phyloP scores from a whole-genome alignment of 129 eudicot species.

The Helichrysum umbraculigerum region DNA sequence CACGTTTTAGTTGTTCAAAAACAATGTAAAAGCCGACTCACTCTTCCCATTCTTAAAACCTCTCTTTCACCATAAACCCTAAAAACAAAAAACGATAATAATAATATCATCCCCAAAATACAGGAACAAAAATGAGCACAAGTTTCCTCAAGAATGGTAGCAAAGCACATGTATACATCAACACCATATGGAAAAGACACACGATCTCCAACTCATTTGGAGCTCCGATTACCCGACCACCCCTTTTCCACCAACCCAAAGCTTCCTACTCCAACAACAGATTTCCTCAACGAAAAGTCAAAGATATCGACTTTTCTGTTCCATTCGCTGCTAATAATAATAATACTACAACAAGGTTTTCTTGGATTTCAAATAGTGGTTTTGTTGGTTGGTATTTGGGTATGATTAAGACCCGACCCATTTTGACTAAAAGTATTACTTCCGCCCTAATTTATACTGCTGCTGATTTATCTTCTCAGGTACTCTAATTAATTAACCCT shows the following conservation, averaged over 20 bases:
- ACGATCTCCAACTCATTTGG: background rate
- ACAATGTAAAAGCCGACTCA: conserved; percentile 2
- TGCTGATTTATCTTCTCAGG: conserved; percentile 94
- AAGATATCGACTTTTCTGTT: conserved; percentile 31
- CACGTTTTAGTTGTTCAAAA: conserved; percentile 19
- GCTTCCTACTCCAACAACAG: background rate
- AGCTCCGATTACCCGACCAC: conserved; percentile 6
- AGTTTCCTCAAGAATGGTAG: background rate
- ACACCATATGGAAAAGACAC: background rate
- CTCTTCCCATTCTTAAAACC: background rate
- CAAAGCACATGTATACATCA: background rate
- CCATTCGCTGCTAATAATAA: conserved; percentile 34
- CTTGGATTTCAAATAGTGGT: conserved; percentile 39
- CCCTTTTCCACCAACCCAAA: conserved; percentile 17
- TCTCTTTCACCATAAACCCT: conserved; percentile 24
- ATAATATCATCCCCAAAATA: background rate
- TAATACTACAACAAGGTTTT: background rate
- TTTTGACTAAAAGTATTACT: conserved; percentile 79
- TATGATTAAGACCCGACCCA: conserved; percentile 69
- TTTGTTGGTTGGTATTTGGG: conserved; percentile 76
- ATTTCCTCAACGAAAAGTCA: conserved; percentile 29
- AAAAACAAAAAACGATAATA: background rate
- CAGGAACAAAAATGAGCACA: background rate
- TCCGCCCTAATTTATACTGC: conserved; percentile 66
- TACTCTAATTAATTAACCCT: conserved; percentile 7